Evolutionary conservation across 441 rosid species (phyloP).

Genomic region (Arabidopsis hybrid): DNA sequence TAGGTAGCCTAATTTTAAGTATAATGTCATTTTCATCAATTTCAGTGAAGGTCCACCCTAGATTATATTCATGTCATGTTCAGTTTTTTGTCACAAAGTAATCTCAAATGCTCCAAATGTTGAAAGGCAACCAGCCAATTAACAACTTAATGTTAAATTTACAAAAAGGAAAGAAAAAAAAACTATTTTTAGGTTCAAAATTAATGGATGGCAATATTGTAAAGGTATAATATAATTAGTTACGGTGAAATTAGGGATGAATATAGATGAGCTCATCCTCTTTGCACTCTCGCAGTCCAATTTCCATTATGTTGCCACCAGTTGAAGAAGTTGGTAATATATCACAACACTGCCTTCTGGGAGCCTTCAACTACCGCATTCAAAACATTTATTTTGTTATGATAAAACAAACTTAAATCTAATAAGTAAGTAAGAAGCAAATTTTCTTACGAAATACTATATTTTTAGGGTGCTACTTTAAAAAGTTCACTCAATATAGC

Average conservation of each 20-base stretch:
- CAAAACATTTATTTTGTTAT: not conserved
- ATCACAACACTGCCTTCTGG: conserved; percentile 89
- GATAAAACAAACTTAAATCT: not conserved
- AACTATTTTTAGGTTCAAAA: not conserved
- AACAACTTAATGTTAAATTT: not conserved
- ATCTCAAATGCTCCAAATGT: conserved; percentile 4
- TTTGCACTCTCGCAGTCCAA: conserved; percentile 74
- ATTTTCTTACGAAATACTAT: not conserved
- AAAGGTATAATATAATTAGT: not conserved
- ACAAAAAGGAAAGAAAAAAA: not conserved
- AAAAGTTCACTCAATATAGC: not conserved
- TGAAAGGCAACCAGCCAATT: conserved; percentile 32
- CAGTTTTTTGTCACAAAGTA: not conserved
- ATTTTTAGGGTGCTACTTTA: not conserved
- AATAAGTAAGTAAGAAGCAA: not conserved
- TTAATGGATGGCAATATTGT: not conserved
- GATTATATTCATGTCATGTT: too few species aligned
- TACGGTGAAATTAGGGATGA: conserved; percentile 47
- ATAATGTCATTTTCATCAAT: not conserved
- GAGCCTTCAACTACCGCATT: conserved; percentile 68
- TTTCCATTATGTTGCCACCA: conserved; percentile 58
- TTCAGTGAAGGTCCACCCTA: not conserved
- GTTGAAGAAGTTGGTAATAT: conserved; percentile 72
- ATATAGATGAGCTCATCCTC: conserved; percentile 71
- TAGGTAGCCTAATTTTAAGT: not conserved